Percentiles rank a stretch among this genome's conserved stretches.
phyloP scores from a whole-genome alignment of 2,329 filamentous ascomycete genomes.

The Endoconidiophora laricicola region DNA sequence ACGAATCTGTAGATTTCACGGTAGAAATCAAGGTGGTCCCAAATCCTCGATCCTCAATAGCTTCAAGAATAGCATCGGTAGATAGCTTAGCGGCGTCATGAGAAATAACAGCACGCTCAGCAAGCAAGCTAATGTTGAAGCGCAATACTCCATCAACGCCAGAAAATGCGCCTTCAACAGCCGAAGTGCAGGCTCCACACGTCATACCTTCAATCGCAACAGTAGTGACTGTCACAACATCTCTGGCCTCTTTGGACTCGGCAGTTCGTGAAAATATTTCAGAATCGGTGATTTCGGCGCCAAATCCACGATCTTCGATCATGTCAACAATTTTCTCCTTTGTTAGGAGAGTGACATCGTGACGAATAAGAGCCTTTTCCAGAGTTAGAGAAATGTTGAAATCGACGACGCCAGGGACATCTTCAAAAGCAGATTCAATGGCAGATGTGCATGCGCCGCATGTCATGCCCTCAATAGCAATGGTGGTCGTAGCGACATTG shows the following conservation, averaged over 20 bases:
- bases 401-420: constrained; percentile 52
- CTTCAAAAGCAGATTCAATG: constrained; percentile 64
- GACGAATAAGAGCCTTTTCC: constrained; percentile 71
- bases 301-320: constrained; percentile 62
- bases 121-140: constrained; percentile 89
- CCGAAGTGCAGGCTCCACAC: constrained; percentile 87
- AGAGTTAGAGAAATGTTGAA: constrained; percentile 75
- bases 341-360: constrained; percentile 44
- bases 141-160: constrained; percentile 61
- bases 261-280: constrained; percentile 26
- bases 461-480: constrained; percentile 77
- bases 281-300: constrained; percentile 60
- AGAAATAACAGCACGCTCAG: constrained; percentile 75
- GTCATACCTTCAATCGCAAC: constrained; percentile 94
- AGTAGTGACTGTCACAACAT: constrained; percentile 51
- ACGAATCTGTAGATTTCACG: constrained; percentile 37
- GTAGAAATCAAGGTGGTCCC: constrained; percentile 72
- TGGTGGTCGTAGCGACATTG: constrained; percentile 47
- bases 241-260: constrained; percentile 15
- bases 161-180: constrained; percentile 69
- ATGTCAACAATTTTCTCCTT: constrained; percentile 38
- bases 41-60: constrained; percentile 81
- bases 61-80: constrained; percentile 58
- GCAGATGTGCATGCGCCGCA: constrained; percentile 81
- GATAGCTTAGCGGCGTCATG: constrained; percentile 60